Percentiles rank a stretch among this genome's conserved stretches.
Conservation (phyloP, 73 alveolate species). For the Paramecium pentaurelia region DNA sequence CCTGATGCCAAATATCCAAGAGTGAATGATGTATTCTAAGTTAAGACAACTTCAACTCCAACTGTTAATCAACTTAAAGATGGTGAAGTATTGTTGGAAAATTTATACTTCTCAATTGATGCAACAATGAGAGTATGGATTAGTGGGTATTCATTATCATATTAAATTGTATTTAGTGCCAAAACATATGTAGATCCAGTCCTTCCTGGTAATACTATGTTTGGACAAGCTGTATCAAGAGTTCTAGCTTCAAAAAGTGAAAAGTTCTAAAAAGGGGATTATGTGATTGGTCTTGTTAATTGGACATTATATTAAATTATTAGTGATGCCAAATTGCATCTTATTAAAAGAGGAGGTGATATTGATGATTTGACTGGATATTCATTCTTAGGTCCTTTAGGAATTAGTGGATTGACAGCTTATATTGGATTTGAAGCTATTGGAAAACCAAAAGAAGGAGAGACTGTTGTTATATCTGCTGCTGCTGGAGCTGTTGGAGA, state of each 20-base stretch:
- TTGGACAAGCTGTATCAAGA: slow-evolving; percentile 43
- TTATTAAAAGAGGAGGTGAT: slow-evolving; percentile 46
- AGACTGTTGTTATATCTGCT: slow-evolving; percentile 72
- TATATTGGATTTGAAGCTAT: slow-evolving; percentile 57
- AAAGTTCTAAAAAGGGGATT: slow-evolving; percentile 53
- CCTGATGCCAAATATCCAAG: background rate
- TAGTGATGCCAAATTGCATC: background rate
- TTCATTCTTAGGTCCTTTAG: slow-evolving; percentile 8
- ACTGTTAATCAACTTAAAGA: slow-evolving; percentile 29
- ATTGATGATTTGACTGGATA: slow-evolving; percentile 1
- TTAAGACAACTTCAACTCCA: slow-evolving; percentile 6
- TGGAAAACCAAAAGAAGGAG: slow-evolving; percentile 68
- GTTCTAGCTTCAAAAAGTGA: slow-evolving; percentile 51
- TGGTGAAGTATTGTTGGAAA: slow-evolving; percentile 48
- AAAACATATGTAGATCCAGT: slow-evolving; percentile 61
- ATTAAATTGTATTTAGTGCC: background rate
- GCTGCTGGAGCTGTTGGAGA: slow-evolving; percentile 88
- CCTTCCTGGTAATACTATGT: slow-evolving; percentile 55
- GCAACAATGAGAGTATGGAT: slow-evolving; percentile 65
- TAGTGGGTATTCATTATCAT: slow-evolving; percentile 8
- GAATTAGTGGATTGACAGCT: slow-evolving; percentile 59
- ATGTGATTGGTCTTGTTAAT: slow-evolving; percentile 40
- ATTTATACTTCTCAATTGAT: slow-evolving; percentile 52
- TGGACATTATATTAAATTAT: slow-evolving; percentile 23
- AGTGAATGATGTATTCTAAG: slow-evolving; percentile 29